Percentiles rank a stretch among this genome's conserved stretches.
These are phyloP conservation scores for Pseudogymnoascus sp. DNA, from an alignment of 2,329 filamentous ascomycete species.

Conservation along the genomic window DNA sequence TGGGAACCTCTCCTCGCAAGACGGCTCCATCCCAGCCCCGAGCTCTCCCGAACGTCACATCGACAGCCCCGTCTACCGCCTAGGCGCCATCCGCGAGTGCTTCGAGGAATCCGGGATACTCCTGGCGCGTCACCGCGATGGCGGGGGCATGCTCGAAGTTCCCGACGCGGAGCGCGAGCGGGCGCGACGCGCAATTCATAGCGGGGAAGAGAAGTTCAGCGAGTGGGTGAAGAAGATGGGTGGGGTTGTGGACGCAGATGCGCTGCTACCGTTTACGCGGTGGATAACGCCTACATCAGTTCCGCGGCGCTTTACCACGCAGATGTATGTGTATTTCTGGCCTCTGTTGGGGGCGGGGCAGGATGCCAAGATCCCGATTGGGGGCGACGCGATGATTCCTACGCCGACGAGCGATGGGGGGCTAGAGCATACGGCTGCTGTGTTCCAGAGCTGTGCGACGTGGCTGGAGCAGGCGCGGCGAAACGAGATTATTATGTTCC, in stretches of 20 bases:
- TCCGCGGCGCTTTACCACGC: conserved; percentile 76
- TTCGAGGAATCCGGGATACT: conserved; percentile 94
- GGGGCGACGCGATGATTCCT: conserved; percentile 26
- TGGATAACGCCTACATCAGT: conserved; percentile 77
- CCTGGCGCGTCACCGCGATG: conserved; percentile 40
- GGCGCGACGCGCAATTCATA: conserved; percentile 62
- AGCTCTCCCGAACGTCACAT: conserved; percentile 51
- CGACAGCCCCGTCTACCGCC: conserved; percentile 66
- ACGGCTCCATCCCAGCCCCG: conserved; percentile 46
- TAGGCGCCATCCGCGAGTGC: conserved; percentile 79
- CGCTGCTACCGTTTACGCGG: conserved; percentile 72
- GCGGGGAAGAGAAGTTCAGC: conserved; percentile 52
- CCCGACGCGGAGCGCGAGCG: conserved; percentile 49
- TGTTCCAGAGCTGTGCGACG: conserved; percentile 59
- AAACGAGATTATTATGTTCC: conserved; percentile 74
- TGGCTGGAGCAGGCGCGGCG: conserved; percentile 59
- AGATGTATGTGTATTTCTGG: conserved; percentile 94
- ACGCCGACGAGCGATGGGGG: conserved; percentile 61
- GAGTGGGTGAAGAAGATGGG: conserved; percentile 53
- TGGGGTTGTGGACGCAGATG: conserved; percentile 54
- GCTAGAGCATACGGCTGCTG: conserved; percentile 59
- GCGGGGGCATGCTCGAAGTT: conserved; percentile 51
- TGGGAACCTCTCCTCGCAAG: conserved; percentile 73
- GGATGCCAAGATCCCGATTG: conserved; percentile 10
- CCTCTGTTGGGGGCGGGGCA: conserved; percentile 39